Conservation (phyloP, 78 protist genomes). For the Bodo saltans region DNA sequence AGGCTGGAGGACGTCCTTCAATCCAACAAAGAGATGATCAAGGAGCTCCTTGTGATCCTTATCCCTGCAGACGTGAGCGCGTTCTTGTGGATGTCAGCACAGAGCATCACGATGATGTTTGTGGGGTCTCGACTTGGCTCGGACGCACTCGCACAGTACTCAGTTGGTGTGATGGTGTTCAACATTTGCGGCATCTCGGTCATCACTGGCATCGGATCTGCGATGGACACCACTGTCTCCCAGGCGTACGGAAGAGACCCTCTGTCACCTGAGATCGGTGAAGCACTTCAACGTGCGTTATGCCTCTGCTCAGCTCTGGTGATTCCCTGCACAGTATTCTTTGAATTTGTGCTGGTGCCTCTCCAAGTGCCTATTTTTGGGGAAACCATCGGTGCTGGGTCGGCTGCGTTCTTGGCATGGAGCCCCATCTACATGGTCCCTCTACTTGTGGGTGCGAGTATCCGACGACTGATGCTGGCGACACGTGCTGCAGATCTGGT, state of each 20-base stretch:
- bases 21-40: no score
- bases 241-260: background rate
- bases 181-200: background rate
- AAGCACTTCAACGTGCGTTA: background rate
- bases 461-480: background rate
- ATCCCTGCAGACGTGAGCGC: background rate
- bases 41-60: background rate
- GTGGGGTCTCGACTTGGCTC: background rate
- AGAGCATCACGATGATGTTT: background rate
- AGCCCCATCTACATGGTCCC: background rate
- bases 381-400: background rate
- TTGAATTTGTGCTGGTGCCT: background rate
- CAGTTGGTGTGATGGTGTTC: background rate
- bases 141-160: background rate
- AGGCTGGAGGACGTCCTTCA: no score
- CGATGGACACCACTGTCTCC: background rate
- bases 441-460: background rate
- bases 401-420: background rate
- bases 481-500: background rate
- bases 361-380: background rate
- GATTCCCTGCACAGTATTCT: background rate
- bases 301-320: background rate
- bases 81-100: background rate
- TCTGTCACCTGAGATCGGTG: background rate
- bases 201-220: background rate